Conservation (phyloP, 2,329 filamentous ascomycete genomes). For the Sclerotinia spermophila region DNA sequence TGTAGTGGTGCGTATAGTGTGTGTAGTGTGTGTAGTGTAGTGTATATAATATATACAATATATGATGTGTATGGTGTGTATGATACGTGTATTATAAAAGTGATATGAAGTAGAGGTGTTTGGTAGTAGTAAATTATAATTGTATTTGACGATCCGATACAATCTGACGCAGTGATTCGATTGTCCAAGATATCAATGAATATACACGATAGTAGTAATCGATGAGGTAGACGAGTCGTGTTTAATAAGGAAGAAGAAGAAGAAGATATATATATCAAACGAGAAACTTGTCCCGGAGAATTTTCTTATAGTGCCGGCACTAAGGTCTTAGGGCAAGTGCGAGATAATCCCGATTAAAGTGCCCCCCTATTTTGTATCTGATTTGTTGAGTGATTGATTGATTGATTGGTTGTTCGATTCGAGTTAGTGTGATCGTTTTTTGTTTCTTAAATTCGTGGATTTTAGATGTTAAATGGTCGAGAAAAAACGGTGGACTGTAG, state of each 20-base stretch:
- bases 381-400: too few relatives aligned
- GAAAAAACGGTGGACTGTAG: not conserved
- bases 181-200: not conserved
- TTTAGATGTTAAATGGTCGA: not conserved
- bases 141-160: not conserved
- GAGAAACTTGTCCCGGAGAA: not conserved
- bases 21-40: not conserved
- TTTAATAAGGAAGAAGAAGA: not conserved
- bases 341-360: conserved; percentile 9
- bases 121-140: not conserved
- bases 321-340: not conserved
- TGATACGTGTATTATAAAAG: not conserved
- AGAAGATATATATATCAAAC: not conserved
- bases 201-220: not conserved
- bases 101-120: not conserved
- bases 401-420: not conserved
- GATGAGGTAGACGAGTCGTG: not conserved
- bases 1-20: not conserved
- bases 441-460: not conserved
- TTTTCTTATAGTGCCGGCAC: not conserved
- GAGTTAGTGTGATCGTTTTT: too few relatives aligned
- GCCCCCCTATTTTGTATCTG: not conserved
- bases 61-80: not conserved
- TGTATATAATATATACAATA: too few relatives aligned
- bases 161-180: not conserved